These are phyloP conservation scores for Dothistroma septosporum DNA, from an alignment of 2,329 filamentous ascomycete genomes.

Conservation along the genomic window DNA sequence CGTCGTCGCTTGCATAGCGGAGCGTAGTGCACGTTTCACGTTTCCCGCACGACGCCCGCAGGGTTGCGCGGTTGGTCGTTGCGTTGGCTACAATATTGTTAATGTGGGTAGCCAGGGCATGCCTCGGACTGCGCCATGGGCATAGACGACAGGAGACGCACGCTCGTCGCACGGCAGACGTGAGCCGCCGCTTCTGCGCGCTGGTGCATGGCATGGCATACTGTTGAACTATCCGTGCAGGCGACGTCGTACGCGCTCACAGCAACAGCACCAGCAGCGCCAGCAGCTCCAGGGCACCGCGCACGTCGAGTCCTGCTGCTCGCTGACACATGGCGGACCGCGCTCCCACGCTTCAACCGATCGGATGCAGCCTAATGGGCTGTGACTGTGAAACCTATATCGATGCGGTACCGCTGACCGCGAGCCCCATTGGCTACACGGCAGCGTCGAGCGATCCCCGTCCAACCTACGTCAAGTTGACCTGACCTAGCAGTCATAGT, in stretches of 20 bases:
- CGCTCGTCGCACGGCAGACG: neutral
- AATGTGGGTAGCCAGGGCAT: neutral
- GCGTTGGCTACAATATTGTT: neutral
- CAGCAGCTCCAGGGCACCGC: neutral
- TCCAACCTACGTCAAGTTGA: conserved; percentile 9
- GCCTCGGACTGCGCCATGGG: neutral
- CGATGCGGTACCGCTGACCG: conserved; percentile 3
- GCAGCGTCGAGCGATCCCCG: neutral
- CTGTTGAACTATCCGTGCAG: conserved; percentile 3
- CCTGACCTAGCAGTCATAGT: conserved; percentile 6
- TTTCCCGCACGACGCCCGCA: neutral
- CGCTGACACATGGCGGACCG: conserved; percentile 2
- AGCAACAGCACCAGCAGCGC: neutral
- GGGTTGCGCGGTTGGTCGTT: neutral
- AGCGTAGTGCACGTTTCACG: neutral
- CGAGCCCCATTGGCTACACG: conserved; percentile 5
- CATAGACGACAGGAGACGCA: neutral
- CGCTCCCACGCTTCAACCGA: conserved; percentile 7
- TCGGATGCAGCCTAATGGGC: conserved; percentile 7
- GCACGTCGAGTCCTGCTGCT: neutral
- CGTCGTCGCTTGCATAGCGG: neutral
- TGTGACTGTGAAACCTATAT: conserved; percentile 5
- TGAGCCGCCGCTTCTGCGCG: neutral
- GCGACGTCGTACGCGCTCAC: neutral
- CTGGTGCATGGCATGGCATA: neutral